Conservation (phyloP, 2,329 filamentous ascomycete genomes). For the Paecilomyces fulvus region DNA sequence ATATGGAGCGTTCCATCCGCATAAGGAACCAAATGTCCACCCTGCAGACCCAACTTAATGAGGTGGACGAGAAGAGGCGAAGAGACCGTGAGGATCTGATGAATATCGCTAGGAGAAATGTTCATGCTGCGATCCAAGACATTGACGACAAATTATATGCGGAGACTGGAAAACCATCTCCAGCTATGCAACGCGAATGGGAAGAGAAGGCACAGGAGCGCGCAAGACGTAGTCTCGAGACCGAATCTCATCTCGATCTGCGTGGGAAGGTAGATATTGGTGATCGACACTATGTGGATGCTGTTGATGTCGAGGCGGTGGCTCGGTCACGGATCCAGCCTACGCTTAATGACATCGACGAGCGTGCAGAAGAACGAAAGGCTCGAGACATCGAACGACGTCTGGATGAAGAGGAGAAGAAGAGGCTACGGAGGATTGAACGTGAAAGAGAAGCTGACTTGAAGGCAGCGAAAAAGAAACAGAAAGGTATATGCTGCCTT, state of each 20-base stretch:
- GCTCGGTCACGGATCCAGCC: constrained; percentile 71
- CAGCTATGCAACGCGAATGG: constrained; percentile 65
- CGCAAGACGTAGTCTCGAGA: constrained; percentile 52
- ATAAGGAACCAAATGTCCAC: constrained; percentile 74
- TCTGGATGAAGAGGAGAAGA: constrained; percentile 56
- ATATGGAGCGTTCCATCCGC: constrained; percentile 60
- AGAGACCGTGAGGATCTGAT: constrained; percentile 68
- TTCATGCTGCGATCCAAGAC: constrained; percentile 65
- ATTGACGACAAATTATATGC: constrained; percentile 76
- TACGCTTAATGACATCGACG: constrained; percentile 73
- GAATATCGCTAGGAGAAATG: constrained; percentile 74
- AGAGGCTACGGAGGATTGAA: constrained; percentile 46
- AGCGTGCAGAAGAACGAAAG: constrained; percentile 64
- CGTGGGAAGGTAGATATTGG: constrained; percentile 59
- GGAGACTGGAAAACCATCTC: constrained; percentile 65
- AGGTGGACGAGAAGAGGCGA: constrained; percentile 62
- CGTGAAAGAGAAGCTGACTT: constrained; percentile 31
- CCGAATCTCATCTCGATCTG: constrained; percentile 50
- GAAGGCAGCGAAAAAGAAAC: constrained; percentile 20
- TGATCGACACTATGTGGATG: constrained; percentile 70
- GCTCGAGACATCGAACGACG: constrained; percentile 57
- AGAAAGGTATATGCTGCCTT: constrained; percentile 17
- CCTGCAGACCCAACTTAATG: constrained; percentile 59
- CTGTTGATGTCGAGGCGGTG: constrained; percentile 69
- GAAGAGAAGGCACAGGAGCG: constrained; percentile 63